These are phyloP conservation scores for Cyathus striatus DNA, from an alignment of 768 basidiomycete genomes.

Conservation along the genomic window DNA sequence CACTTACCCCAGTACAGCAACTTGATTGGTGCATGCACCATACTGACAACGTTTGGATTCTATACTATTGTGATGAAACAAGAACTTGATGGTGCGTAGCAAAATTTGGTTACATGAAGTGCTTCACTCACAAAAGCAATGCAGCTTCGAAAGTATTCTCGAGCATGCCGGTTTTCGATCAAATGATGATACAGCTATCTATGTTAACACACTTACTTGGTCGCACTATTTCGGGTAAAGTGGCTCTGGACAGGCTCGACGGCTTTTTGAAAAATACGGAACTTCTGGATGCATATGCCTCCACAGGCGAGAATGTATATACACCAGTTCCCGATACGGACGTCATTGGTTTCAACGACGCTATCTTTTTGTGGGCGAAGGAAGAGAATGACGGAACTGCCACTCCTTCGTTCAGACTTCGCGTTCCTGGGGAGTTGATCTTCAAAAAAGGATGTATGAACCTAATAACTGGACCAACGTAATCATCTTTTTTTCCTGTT, in stretches of 20 bases:
- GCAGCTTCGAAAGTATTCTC: background rate
- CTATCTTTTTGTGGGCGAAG: conserved; percentile 53
- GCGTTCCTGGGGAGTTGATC: conserved; percentile 45
- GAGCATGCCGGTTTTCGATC: conserved; percentile 52
- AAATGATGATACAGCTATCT: conserved; percentile 45
- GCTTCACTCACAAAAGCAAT: conserved; percentile 15
- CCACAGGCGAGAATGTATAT: too few relatives aligned
- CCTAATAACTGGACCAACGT: conserved; percentile 55
- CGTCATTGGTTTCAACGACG: conserved; percentile 47
- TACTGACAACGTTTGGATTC: conserved; percentile 52
- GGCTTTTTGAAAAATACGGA: conserved; percentile 35
- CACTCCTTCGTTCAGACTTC: conserved; percentile 48
- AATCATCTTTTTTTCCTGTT: conserved; percentile 1
- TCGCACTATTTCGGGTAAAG: conserved; percentile 36
- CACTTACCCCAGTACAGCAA: conserved; percentile 33
- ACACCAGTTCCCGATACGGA: too few relatives aligned
- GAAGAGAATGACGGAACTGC: conserved; percentile 17
- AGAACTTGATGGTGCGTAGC: conserved; percentile 11
- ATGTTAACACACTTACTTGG: conserved; percentile 21
- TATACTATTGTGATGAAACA: conserved; percentile 35
- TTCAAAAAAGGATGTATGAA: conserved; percentile 54
- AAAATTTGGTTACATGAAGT: background rate
- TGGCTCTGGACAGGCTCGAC: conserved; percentile 52
- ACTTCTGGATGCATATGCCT: conserved; percentile 32
- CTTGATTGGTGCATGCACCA: conserved; percentile 51